Percentiles rank a stretch among this genome's conserved stretches.
Conservation (phyloP, 164 flowering plant species). For the Chloranthus sessilifolius region DNA sequence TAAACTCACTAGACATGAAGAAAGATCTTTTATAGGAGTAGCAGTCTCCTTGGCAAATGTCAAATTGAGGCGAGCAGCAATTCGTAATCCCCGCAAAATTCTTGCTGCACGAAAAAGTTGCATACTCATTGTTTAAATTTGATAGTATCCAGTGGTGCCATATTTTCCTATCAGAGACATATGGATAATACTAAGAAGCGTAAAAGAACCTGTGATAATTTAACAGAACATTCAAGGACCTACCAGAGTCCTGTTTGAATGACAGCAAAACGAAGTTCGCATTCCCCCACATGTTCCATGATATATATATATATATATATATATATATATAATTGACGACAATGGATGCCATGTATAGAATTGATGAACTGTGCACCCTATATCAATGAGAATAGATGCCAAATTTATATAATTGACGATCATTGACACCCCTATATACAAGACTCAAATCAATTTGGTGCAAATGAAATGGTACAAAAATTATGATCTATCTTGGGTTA, state of each 20-base stretch:
- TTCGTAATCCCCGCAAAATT: constrained; percentile 82
- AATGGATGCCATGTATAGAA: no score
- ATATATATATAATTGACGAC: no score
- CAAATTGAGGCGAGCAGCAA: constrained; percentile 87
- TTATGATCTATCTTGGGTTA: no score
- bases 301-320: no score
- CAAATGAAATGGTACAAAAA: no score
- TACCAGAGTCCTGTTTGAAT: constrained; percentile 84
- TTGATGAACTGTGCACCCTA: no score
- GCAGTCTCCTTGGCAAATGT: constrained; percentile 66
- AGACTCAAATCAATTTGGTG: no score
- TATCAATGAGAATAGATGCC: no score
- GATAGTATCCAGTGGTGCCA: not conserved
- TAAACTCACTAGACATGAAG: constrained; percentile 43
- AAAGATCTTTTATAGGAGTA: constrained; percentile 45
- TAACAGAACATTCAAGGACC: constrained; percentile 19
- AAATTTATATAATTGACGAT: no score
- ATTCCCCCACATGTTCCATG: no score
- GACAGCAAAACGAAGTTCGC: no score
- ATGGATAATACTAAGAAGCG: not conserved
- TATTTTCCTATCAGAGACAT: not conserved
- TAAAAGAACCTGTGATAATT: constrained; percentile 5
- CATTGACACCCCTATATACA: no score
- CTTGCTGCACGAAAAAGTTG: constrained; percentile 52
- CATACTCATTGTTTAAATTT: not conserved